These are phyloP conservation scores for Candida xyloterini DNA, from an alignment of 805 yeast genomes.

Conservation along the genomic window DNA sequence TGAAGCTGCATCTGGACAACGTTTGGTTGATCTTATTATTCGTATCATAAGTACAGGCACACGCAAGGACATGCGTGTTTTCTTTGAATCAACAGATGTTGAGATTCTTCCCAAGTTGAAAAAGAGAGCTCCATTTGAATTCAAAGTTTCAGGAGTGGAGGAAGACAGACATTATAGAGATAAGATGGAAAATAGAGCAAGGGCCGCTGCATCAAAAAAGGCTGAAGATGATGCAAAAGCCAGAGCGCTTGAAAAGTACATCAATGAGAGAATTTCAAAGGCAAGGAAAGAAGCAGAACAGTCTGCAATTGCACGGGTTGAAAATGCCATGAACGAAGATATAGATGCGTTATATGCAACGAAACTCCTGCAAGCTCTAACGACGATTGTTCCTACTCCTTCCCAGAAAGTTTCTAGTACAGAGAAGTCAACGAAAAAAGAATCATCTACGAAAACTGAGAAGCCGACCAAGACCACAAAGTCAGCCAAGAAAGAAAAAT, in stretches of 20 bases:
- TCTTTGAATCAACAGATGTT: slow-evolving; percentile 4
- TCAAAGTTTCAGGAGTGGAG: not conserved
- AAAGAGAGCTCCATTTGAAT: slow-evolving; percentile 7
- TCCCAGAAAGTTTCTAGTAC: too few relatives aligned
- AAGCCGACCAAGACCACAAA: not conserved
- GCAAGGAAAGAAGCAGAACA: not conserved
- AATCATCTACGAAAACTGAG: too few relatives aligned
- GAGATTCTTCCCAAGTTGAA: not conserved
- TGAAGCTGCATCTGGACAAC: slow-evolving; percentile 1
- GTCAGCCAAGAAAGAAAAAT: not conserved
- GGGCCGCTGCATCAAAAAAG: not conserved
- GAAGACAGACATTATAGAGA: not conserved
- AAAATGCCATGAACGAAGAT: too few relatives aligned
- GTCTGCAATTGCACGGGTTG: too few relatives aligned
- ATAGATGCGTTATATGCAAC: too few relatives aligned
- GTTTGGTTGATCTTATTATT: slow-evolving; percentile 4
- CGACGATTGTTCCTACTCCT: not conserved
- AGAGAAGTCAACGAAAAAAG: too few relatives aligned
- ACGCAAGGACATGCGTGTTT: slow-evolving; percentile 4
- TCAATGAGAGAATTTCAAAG: slow-evolving; percentile 1
- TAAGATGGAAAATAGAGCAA: not conserved
- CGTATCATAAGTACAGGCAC: slow-evolving; percentile 5
- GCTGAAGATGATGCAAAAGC: slow-evolving; percentile 9
- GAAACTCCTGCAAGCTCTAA: not conserved
- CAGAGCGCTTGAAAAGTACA: slow-evolving; percentile 2